phyloP scores from a whole-genome alignment of 768 basidiomycete genomes.

The Suillus subluteus region DNA sequence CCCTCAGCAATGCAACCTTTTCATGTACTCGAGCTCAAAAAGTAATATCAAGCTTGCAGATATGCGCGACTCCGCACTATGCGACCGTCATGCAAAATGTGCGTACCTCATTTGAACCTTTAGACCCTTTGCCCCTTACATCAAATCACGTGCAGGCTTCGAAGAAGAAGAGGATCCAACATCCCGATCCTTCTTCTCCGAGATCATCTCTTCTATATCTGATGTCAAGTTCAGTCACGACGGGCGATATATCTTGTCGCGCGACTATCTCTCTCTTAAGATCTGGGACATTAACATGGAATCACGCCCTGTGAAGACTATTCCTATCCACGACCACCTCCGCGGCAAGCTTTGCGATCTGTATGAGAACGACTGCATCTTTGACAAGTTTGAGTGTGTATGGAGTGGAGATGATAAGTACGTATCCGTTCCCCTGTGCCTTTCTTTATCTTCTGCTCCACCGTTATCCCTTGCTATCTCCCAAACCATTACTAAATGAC shows the following conservation, averaged over 20 bases:
- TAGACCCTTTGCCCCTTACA: conserved; percentile 18
- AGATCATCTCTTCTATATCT: conserved; percentile 99
- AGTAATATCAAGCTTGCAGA: conserved; percentile 99
- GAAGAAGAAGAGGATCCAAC: conserved; percentile 99
- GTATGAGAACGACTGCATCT: conserved; percentile 99
- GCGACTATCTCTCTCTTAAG: conserved; percentile 97
- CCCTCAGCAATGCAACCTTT: conserved; percentile 94
- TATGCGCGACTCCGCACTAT: conserved; percentile 97
- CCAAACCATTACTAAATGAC: conserved; percentile 20
- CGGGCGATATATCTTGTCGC: conserved; percentile 93
- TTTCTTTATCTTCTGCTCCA: conserved; percentile 18
- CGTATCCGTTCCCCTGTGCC: conserved; percentile 43
- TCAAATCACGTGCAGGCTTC: conserved; percentile 63
- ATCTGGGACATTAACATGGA: conserved; percentile 99
- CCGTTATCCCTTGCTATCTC: conserved; percentile 21
- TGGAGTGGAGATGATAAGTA: conserved; percentile 97
- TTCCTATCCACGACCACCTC: conserved; percentile 97
- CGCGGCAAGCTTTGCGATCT: conserved; percentile 97
- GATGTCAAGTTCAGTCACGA: conserved; percentile 99
- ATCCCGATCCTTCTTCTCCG: conserved; percentile 98
- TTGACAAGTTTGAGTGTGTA: conserved; percentile 99
- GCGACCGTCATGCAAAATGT: conserved; percentile 97
- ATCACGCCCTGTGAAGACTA: conserved; percentile 92
- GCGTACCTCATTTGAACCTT: conserved; percentile 34
- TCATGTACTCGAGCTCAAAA: conserved; percentile 99